Evolutionary conservation across 345 rosid genomes (phyloP), one percentile per base, ranked within the genome.

Genomic region (Clausena lansium): DNA sequence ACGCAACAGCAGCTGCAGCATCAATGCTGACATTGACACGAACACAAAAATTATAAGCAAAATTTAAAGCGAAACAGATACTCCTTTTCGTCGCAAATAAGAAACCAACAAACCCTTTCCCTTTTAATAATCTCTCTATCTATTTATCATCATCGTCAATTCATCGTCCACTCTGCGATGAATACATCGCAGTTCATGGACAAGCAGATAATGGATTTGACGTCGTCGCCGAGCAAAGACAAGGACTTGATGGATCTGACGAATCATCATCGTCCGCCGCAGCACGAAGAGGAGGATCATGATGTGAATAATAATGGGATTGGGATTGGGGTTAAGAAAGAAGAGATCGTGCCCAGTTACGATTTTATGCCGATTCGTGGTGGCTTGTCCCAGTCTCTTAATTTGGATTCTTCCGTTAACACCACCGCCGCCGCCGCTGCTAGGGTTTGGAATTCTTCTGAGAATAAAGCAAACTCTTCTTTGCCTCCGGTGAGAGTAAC

Each of bases 141-240:
- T 59, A 25, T 14, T 36, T 2, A 27, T 4, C 36, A 13, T 30
- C n/a, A 47, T 9, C 50, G 5, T 45, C 50, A 45, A 45, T 45
- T 45, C 60, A 66, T 36, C 63, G 6, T 54, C 52, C 25, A 11
- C 17, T 20, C 9, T 76, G 71, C 85, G 77, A 93, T 93, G 95
- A 91, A 89, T 77, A 68, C 91, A 66, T 82, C 87, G 74, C 85
- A 83, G 88, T 91, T 82, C 76, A 88, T 90, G 86, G 97, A 93
- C 87, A 92, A 95, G 80, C 95, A 91, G 81, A 87, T 89, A 73
- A 93, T 91, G 98, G 95, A 94, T 87, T 87, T 91, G 74, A 82
- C 91, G 30, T 78, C 87, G 5, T 77, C 86, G 4, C 83, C 67
- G 19, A 32, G 50, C 77, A 64, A 6, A 8, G 77, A 74, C 13